Evolutionary conservation across 2,329 filamentous ascomycete species (phyloP), one percentile per base, ranked within the genome.

Genomic region (Uncinocarpus reesii): DNA sequence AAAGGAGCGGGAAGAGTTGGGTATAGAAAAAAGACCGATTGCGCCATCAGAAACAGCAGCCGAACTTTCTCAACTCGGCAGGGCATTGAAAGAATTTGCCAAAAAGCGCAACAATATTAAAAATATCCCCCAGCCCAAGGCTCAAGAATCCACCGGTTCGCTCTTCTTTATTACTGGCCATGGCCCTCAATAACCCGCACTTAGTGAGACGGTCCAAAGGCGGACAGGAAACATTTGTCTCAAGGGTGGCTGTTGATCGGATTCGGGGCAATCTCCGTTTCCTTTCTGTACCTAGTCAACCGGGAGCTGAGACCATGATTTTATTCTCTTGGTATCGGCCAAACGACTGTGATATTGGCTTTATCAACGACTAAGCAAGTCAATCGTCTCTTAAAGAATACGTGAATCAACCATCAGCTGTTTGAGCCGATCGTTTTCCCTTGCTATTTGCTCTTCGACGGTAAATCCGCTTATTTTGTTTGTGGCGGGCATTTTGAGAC

Each of bases 1-100:
- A 26, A 49, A 49, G 28, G 47, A 49, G 26, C 20, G 41, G 21
- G 20, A 43, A 38, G 38, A 37, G 13, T 16, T 42, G 31, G 47
- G 47, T 32, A 43, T 49, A 29, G 41, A 38, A 7, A 35, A 4
- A 10, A 43, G 21, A 24, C 42, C 42, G 15, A 34, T n/a, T 11
- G 24, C 15, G 4, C 2, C 3, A 35, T 7, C 42, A n/a, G 7
- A 24, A 18, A 34, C 42, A 2, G 28, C 16, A 4, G 42, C 34
- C 34, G 42, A 44, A 13, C 7, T 32, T n/a, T 7, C 29, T 26
- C 16, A 18, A 18, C n/a, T 34, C 16, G 16, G 10, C 11, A 20
- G n/a, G 10, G 29, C 8, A 23, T n/a, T 44, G 2, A 44, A 35
- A 44, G 11, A 15, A 7, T 34, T 34, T 18, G 16, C n/a, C 11